Evolutionary conservation across 495 filamentous ascomycete species (phyloP), one percentile per base, ranked within the genome.

Genomic region (Niebla homalea): DNA sequence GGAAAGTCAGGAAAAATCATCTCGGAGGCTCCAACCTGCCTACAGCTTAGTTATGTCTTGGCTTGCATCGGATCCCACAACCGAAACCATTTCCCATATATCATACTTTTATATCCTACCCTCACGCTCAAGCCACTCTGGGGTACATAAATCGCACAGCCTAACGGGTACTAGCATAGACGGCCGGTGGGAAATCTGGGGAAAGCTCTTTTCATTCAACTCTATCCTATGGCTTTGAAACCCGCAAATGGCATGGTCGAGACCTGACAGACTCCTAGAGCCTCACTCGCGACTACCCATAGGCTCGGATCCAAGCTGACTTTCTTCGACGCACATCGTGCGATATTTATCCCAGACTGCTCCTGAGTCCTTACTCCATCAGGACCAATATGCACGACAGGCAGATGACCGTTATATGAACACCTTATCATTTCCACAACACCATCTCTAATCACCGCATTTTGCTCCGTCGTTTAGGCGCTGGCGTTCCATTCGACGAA

Each of bases 401-500:
- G 12, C 39, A 41, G 16, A 18, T 41, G 39, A 41, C 18, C 10
- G 39, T 22, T 41, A 41, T 41, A 41, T 41, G 18, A 19, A 6
- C 21, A 18, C 39, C 10, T 19, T 8, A 41, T 41, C 16, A 41
- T 41, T 22, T 41, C 39, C 18, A 7, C 39, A 41, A 15, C 12
- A 2, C n/a, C 39, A 41, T 22, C 39, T 41, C 16, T 2, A 18
- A 10, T 22, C 39, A 18, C 15, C n/a, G 19, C 6, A 52, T 20
- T 16, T 50, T 54, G 2, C 55, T 47, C 48, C 51, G 49, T 35
- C 57, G 40, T 46, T 59, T 56, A 48, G 57, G 43, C 57, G 48
- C 57, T 25, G 57, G 47, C 18, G 50, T 54, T 16, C 57, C 53
- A 56, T 60, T 60, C 36, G 51, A 49, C 32, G 39, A 40, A 46